Evolutionary conservation across 78 protist species (phyloP).

Genomic region (Thecamonas trahens): DNA sequence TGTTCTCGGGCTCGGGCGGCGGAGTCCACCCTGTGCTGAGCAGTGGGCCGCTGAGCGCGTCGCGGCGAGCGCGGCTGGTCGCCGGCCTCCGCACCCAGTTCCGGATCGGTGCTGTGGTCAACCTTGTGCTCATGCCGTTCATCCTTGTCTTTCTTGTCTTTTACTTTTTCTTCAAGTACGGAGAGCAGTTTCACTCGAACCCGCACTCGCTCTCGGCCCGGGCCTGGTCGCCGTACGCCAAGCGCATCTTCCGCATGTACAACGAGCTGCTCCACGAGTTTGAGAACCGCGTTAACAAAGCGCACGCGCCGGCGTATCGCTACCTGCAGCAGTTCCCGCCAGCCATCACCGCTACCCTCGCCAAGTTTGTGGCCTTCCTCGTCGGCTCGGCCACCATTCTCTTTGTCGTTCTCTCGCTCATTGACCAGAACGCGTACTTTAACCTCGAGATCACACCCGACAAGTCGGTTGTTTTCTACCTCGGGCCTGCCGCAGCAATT

Average conservation of each 20-base stretch:
- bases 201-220: neutral
- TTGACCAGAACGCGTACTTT: neutral
- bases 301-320: neutral
- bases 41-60: neutral
- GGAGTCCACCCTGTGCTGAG: neutral
- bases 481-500: neutral
- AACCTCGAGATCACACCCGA: neutral
- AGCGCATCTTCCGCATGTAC: neutral
- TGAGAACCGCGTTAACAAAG: neutral
- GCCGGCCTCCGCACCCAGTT: neutral
- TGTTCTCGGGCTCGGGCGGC: too few species aligned
- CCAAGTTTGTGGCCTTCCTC: neutral
- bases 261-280: constrained; percentile 1
- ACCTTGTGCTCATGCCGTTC: neutral
- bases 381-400: neutral
- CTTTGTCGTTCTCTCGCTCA: neutral
- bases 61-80: neutral
- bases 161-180: neutral
- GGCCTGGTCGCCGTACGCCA: neutral
- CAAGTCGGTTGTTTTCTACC: neutral
- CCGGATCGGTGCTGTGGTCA: neutral
- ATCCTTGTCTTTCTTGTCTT: neutral
- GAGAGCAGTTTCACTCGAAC: neutral
- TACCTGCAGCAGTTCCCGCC: neutral
- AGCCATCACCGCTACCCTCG: neutral